Base-by-base conservation (phyloP, 2,329 filamentous ascomycete genomes). In the Chaetomiaceae sp. region DNA sequence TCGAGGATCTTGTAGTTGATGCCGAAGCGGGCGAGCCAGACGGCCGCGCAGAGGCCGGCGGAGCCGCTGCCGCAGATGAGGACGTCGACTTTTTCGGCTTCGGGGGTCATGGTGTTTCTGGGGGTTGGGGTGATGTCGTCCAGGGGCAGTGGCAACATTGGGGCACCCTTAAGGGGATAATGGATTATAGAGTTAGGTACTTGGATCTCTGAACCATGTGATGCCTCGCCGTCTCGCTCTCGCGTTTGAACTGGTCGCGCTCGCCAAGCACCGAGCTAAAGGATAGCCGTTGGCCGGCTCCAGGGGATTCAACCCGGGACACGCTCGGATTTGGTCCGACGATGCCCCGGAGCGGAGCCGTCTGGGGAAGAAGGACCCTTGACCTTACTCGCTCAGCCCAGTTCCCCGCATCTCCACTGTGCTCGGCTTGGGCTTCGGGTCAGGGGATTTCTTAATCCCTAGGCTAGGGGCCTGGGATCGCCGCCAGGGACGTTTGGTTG, bases 41-140 rank as follows among this genome's bases (percentile, higher is more conserved):
- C 72, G 11, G 78, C 82, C 6, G 81, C 80, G 59, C 77, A 80
- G 47, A 85, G 73, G 17, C 83, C 83, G 5, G 83, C 83, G 1
- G 81, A 83, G 27, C 83, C 83, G 50, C 75, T 78, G 53, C 83
- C 82, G 54, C 75, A 76, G 57, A 86, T 85, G 15, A 86, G 66
- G 15, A 86, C 79, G 59, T 84, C 79, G 57, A 70, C 63, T 4
- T 60, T 53, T 42, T 60, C 55, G 43, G 54, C 15, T 19, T 51
- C 52, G 20, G 47, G 25, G 9, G 56, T 51, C 56, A 54, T 59
- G 5, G 38, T 44, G 22, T 19, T 20, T 19, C 8, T 15, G 27
- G 20, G 38, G 31, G 19, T 17, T n/a, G 37, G 23, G 15, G 37
- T 29, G 33, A 27, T 8, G 9, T 15, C 4, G 17, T 6, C 4